Evolutionary conservation across 2,329 filamentous ascomycete genomes (phyloP).

Genomic region (Penicillium psychrosexuale): DNA sequence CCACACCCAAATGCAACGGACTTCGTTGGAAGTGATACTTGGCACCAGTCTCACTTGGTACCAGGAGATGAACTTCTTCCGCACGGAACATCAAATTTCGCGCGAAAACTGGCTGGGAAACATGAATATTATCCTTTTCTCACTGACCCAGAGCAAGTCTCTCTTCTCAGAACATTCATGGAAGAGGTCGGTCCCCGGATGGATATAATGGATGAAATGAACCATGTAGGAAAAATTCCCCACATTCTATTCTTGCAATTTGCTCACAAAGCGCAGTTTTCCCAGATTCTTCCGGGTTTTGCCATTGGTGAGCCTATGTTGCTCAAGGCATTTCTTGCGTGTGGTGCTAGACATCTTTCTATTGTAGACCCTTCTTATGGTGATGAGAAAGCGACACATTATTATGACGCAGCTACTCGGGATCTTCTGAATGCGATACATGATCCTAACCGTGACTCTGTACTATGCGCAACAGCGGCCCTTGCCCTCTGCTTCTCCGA

Average conservation of each 20-base stretch:
- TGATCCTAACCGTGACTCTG: conserved; percentile 78
- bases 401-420: conserved; percentile 82
- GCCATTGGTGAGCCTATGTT: conserved; percentile 82
- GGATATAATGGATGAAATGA: conserved; percentile 81
- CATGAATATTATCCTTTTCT: conserved; percentile 60
- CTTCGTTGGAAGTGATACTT: conserved; percentile 28
- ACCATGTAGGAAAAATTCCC: conserved; percentile 55
- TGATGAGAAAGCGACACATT: conserved; percentile 73
- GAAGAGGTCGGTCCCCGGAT: conserved; percentile 91
- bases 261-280: conserved; percentile 55
- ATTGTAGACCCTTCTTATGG: conserved; percentile 67
- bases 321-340: conserved; percentile 82
- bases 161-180: conserved; percentile 90
- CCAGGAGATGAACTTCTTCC: conserved; percentile 24
- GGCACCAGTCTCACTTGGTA: conserved; percentile 23
- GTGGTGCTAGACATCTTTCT: conserved; percentile 77
- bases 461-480: conserved; percentile 81
- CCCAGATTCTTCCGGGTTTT: conserved; percentile 76
- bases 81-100: conserved; percentile 34
- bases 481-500: conserved; percentile 90
- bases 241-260: background rate
- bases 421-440: conserved; percentile 73
- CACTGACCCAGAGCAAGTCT: conserved; percentile 70
- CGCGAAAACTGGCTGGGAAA: conserved; percentile 40
- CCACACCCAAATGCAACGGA: conserved; percentile 35